Percentiles rank a stretch among this genome's conserved stretches.
Evolutionary conservation across 2,329 filamentous ascomycete genomes (phyloP).

Genomic region (Fusarium nodosum): DNA sequence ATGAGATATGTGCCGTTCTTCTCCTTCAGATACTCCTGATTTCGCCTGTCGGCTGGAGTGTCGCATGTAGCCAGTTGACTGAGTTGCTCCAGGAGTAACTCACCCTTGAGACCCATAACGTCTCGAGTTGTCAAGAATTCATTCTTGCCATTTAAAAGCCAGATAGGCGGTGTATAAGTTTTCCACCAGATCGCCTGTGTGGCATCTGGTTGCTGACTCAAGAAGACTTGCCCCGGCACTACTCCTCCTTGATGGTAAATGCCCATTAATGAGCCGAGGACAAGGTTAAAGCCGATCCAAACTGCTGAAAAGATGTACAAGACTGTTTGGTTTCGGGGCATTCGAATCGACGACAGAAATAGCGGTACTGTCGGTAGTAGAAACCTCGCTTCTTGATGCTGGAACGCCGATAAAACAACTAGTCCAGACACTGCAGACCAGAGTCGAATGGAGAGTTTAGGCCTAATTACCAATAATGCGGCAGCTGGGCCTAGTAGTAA

Average conservation of each 20-base stretch:
- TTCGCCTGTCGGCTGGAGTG: conserved; percentile 67
- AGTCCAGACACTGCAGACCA: conserved; percentile 82
- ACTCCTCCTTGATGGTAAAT: conserved; percentile 85
- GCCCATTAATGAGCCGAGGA: conserved; percentile 81
- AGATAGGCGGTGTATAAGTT: conserved; percentile 84
- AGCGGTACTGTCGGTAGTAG: conserved; percentile 81
- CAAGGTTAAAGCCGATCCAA: conserved; percentile 79
- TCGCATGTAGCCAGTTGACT: conserved; percentile 73
- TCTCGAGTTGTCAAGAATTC: conserved; percentile 78
- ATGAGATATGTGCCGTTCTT: conserved; percentile 77
- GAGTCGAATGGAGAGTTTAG: conserved; percentile 71
- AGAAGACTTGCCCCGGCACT: conserved; percentile 79
- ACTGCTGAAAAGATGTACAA: conserved; percentile 68
- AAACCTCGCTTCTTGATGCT: conserved; percentile 86
- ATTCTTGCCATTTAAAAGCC: conserved; percentile 83
- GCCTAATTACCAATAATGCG: conserved; percentile 69
- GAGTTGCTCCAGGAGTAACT: conserved; percentile 71
- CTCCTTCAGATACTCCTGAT: conserved; percentile 69
- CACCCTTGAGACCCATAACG: conserved; percentile 78
- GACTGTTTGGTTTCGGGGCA: conserved; percentile 69
- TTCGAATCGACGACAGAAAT: conserved; percentile 78
- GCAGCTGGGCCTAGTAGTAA: conserved; percentile 79
- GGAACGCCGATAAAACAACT: conserved; percentile 77
- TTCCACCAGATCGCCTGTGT: conserved; percentile 86
- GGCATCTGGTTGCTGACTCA: conserved; percentile 77